Evolutionary conservation across 1,284 basidiomycete species (phyloP).

Genomic region (Ustilago nuda): DNA sequence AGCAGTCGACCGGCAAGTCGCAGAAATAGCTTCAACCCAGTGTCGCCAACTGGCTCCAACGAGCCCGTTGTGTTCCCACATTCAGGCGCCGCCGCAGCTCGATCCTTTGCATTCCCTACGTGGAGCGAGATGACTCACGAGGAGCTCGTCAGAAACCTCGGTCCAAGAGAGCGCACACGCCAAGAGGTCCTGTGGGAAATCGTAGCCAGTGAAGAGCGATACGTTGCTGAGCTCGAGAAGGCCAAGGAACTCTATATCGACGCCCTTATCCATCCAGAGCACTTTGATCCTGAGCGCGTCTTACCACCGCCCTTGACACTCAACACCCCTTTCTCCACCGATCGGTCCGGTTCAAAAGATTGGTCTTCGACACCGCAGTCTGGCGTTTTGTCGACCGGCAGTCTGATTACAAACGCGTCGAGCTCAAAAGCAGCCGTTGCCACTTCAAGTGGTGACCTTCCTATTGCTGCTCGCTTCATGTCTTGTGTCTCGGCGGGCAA

Average conservation of each 20-base stretch:
- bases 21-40: constrained; percentile 31
- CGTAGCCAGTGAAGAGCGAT: constrained; percentile 95
- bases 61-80: constrained; percentile 31
- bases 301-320: constrained; percentile 3
- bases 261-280: constrained; percentile 80
- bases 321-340: neutral
- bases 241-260: constrained; percentile 94
- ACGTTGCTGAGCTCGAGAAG: constrained; percentile 86
- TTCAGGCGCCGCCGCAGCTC: constrained; percentile 14
- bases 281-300: constrained; percentile 37
- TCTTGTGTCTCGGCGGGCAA: constrained; percentile 19
- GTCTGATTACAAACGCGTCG: neutral
- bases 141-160: constrained; percentile 91
- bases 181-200: constrained; percentile 99
- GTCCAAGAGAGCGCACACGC: constrained; percentile 89
- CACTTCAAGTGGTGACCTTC: constrained; percentile 37
- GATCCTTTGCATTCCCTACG: constrained; percentile 71
- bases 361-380: constrained; percentile 1
- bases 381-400: neutral
- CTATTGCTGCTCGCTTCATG: constrained; percentile 61
- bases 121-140: constrained; percentile 97
- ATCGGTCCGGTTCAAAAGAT: neutral
- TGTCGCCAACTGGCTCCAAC: constrained; percentile 13
- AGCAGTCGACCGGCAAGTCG: constrained; percentile 36
- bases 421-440: neutral